Evolutionary conservation across 129 eudicot species (phyloP).

Genomic region (Silybum marianum): DNA sequence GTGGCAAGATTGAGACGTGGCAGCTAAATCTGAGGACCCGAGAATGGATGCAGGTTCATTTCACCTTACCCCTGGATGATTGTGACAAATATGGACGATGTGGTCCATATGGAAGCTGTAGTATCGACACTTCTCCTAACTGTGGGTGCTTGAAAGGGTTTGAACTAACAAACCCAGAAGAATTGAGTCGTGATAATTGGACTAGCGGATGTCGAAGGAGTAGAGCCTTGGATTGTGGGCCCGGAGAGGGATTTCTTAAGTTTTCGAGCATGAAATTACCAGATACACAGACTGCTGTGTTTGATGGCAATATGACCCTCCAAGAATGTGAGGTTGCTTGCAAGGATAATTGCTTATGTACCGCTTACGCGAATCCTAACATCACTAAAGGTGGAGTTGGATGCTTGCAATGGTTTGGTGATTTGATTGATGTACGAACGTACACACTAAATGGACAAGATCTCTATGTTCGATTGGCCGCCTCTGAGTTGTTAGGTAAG

Average conservation of each 20-base stretch:
- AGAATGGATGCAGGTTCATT: slow-evolving; percentile 7
- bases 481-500: slow-evolving; percentile 28
- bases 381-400: slow-evolving; percentile 27
- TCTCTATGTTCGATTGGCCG: slow-evolving; percentile 26
- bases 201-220: slow-evolving; percentile 31
- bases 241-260: slow-evolving; percentile 29
- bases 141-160: slow-evolving; percentile 33
- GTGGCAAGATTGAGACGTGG: slow-evolving; percentile 15
- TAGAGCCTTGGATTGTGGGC: slow-evolving; percentile 18
- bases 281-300: slow-evolving; percentile 28
- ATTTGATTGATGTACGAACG: slow-evolving; percentile 25
- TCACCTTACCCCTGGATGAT: background rate
- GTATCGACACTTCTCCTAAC: background rate
- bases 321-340: slow-evolving; percentile 25
- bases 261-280: slow-evolving; percentile 34
- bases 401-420: slow-evolving; percentile 46
- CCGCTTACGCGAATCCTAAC: slow-evolving; percentile 31
- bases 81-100: slow-evolving; percentile 34
- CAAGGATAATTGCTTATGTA: slow-evolving; percentile 26
- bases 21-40: slow-evolving; percentile 6
- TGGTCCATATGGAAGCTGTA: slow-evolving; percentile 28
- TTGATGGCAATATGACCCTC: slow-evolving; percentile 16
- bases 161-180: background rate
- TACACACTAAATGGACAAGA: slow-evolving; percentile 25
- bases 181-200: slow-evolving; percentile 12